phyloP scores from a whole-genome alignment of 164 flowering plant genomes.

The Macadamia tetraphylla region DNA sequence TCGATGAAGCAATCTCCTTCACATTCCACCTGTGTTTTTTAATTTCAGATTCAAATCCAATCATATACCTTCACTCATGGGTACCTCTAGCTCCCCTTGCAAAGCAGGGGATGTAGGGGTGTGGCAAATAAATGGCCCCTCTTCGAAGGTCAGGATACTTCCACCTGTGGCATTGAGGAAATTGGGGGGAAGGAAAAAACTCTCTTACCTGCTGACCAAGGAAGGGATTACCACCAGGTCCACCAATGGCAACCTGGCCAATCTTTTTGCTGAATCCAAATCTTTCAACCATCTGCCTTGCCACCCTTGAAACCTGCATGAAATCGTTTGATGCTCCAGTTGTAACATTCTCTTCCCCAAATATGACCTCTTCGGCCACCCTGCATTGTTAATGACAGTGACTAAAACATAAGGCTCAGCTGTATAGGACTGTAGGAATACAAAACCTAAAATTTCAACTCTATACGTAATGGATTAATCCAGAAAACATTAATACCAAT shows the following conservation, averaged over 20 bases:
- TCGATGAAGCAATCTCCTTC: too few relatives aligned
- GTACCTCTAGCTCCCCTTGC: too few relatives aligned
- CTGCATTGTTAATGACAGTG: slow-evolving; percentile 30
- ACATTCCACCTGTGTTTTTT: too few relatives aligned
- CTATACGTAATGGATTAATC: too few relatives aligned
- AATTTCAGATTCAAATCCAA: neutral
- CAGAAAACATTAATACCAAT: neutral
- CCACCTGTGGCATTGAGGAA: too few relatives aligned
- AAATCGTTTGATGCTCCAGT: slow-evolving; percentile 98
- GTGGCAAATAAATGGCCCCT: too few relatives aligned
- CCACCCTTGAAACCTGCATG: slow-evolving; percentile 95
- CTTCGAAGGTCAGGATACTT: too few relatives aligned
- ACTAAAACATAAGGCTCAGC: neutral
- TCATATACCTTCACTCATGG: neutral
- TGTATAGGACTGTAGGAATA: too few relatives aligned
- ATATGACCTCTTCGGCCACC: slow-evolving; percentile 93
- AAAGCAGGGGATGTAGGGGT: too few relatives aligned
- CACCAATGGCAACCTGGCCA: slow-evolving; percentile 97
- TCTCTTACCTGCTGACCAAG: slow-evolving; percentile 78
- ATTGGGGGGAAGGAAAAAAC: too few relatives aligned
- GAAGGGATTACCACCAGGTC: slow-evolving; percentile 93
- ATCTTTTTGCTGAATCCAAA: slow-evolving; percentile 98
- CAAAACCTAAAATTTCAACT: too few relatives aligned
- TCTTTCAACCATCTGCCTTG: slow-evolving; percentile 97
- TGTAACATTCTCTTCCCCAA: slow-evolving; percentile 83